Conservation (phyloP, 1,284 basidiomycete genomes). For the Ceratobasidium sp. region DNA sequence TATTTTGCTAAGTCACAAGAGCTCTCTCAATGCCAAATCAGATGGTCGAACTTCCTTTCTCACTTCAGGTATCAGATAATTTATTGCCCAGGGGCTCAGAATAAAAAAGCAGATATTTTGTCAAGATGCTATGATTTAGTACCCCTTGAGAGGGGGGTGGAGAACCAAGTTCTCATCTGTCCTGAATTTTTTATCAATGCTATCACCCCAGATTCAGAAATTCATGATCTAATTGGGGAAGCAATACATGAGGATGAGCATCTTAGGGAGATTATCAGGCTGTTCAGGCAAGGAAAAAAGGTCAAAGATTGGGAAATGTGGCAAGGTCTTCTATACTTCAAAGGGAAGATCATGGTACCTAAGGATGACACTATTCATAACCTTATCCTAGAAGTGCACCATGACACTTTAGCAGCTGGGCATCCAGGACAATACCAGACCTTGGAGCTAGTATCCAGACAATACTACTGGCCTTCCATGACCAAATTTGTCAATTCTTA, state of each 20-base stretch:
- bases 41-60: conserved; percentile 21
- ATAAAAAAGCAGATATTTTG: conserved; percentile 6
- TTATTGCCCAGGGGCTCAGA: conserved; percentile 21
- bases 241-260: background rate
- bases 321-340: background rate
- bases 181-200: background rate
- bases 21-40: conserved; percentile 28
- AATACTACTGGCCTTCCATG: conserved; percentile 48
- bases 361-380: background rate
- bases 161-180: background rate
- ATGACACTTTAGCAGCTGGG: conserved; percentile 47
- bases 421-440: conserved; percentile 45
- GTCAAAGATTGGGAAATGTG: too few relatives aligned
- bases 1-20: background rate
- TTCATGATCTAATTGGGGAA: background rate
- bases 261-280: background rate
- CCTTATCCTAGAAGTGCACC: background rate
- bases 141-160: conserved; percentile 10
- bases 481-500: conserved; percentile 45
- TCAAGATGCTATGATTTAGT: conserved; percentile 41
- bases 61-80: conserved; percentile 25
- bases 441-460: conserved; percentile 42
- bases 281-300: too few relatives aligned
- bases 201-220: background rate
- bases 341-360: background rate